These are phyloP conservation scores for Saccharomycopsis guyanensis DNA, from an alignment of 805 yeast genomes.

Conservation along the genomic window DNA sequence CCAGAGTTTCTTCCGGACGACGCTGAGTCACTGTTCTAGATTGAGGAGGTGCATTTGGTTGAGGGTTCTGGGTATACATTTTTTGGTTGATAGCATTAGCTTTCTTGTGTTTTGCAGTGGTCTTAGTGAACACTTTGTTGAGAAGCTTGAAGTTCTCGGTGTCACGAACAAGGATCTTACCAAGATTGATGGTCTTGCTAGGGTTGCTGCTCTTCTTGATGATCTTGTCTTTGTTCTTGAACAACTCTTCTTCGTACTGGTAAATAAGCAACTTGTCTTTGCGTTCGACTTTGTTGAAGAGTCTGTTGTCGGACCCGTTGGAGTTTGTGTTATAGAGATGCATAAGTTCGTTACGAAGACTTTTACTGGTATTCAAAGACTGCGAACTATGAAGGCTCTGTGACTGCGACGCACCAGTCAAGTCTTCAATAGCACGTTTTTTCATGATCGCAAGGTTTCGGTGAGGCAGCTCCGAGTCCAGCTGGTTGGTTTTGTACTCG, in stretches of 20 bases:
- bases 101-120: neutral
- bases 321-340: conserved; percentile 10
- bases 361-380: conserved; percentile 4
- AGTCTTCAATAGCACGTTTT: neutral
- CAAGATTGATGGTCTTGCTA: conserved; percentile 5
- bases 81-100: neutral
- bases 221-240: conserved; percentile 1
- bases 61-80: neutral
- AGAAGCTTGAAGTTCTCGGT: conserved; percentile 16
- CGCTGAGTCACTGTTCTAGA: neutral
- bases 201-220: conserved; percentile 3
- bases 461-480: neutral
- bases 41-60: neutral
- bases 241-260: conserved; percentile 14
- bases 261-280: conserved; percentile 18
- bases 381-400: conserved; percentile 10
- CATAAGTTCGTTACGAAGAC: conserved; percentile 16
- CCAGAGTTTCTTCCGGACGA: neutral
- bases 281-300: conserved; percentile 1
- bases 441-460: neutral
- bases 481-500: conserved; percentile 5
- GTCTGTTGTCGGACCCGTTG: neutral
- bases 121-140: conserved; percentile 9
- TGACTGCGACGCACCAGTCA: neutral
- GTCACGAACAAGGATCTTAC: conserved; percentile 11